A percentile compares a stretch with the other conserved stretches of the same genome.
Evolutionary conservation across 2,329 filamentous ascomycete species (phyloP).

Genomic region (Tolypocladium sp.): DNA sequence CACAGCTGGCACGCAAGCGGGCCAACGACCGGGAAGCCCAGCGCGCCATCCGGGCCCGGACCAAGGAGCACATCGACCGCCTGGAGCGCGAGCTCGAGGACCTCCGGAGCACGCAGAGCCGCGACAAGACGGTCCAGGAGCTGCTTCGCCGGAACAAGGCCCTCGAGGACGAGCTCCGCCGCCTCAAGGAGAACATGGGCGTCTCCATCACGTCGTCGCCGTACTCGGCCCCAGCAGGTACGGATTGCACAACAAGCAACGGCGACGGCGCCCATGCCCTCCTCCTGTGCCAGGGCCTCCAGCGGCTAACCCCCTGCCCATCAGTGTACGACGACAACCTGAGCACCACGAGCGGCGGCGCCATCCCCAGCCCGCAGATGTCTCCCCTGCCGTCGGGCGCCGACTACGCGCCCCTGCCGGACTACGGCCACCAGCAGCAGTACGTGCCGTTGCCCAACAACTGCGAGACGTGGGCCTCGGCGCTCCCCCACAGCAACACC

Average conservation of each 20-base stretch:
- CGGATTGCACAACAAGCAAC: slow-evolving; percentile 10
- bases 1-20: slow-evolving; percentile 82
- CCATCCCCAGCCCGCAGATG: slow-evolving; percentile 33
- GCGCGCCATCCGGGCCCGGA: slow-evolving; percentile 76
- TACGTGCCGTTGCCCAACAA: slow-evolving; percentile 29
- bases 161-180: slow-evolving; percentile 43
- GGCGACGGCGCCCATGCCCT: slow-evolving; percentile 4
- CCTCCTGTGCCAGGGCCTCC: slow-evolving; percentile 1
- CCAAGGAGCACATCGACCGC: slow-evolving; percentile 75
- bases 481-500: slow-evolving; percentile 30
- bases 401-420: slow-evolving; percentile 33
- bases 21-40: slow-evolving; percentile 90
- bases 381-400: slow-evolving; percentile 32
- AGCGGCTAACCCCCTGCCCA: slow-evolving; percentile 11
- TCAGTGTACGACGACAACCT: slow-evolving; percentile 33
- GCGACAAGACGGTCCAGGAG: slow-evolving; percentile 42
- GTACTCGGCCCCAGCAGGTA: slow-evolving; percentile 31
- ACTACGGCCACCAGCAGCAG: slow-evolving; percentile 28
- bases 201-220: slow-evolving; percentile 29
- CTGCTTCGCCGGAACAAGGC: slow-evolving; percentile 42
- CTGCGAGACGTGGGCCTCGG: slow-evolving; percentile 36
- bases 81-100: slow-evolving; percentile 69
- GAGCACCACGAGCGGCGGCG: slow-evolving; percentile 23
- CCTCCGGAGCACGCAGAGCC: slow-evolving; percentile 42
- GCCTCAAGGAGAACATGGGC: slow-evolving; percentile 35